Conservation (phyloP, 2,329 filamentous ascomycete genomes). For the Xylaria sp. region DNA sequence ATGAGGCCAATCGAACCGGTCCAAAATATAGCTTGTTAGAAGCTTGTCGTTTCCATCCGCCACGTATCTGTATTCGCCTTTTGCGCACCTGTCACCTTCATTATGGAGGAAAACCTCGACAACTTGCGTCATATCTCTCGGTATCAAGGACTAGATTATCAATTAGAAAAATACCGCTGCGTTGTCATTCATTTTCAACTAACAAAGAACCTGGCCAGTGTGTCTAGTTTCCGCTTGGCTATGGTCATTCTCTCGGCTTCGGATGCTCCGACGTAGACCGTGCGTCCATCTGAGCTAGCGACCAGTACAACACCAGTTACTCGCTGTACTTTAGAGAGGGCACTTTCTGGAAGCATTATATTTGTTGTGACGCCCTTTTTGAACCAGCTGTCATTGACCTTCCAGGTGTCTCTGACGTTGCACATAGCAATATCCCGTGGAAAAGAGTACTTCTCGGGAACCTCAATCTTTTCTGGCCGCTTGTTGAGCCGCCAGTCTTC, state of each 20-base stretch:
- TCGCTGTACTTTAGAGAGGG: conserved; percentile 33
- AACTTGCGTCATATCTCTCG: conserved; percentile 8
- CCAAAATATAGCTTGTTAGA: conserved; percentile 41
- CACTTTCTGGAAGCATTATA: conserved; percentile 26
- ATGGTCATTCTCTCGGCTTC: conserved; percentile 12
- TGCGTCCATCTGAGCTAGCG: conserved; percentile 24
- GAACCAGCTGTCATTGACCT: conserved; percentile 25
- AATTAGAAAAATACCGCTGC: not conserved
- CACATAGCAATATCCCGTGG: conserved; percentile 38
- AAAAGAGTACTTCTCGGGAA: conserved; percentile 29
- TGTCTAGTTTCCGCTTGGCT: conserved; percentile 42
- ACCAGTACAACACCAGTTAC: conserved; percentile 38
- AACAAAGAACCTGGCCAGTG: conserved; percentile 40
- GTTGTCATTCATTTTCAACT: conserved; percentile 26
- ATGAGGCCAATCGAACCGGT: conserved; percentile 34
- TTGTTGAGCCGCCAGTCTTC: conserved; percentile 27
- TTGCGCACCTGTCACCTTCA: conserved; percentile 35
- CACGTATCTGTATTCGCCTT: conserved; percentile 40
- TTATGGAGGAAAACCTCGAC: conserved; percentile 39
- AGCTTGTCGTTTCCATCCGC: conserved; percentile 25
- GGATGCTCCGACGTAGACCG: conserved; percentile 42
- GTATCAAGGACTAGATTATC: conserved; percentile 12
- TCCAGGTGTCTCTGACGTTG: conserved; percentile 32
- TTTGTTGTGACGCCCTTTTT: conserved; percentile 14
- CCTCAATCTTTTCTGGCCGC: not conserved